Evolutionary conservation across 768 basidiomycete species (phyloP), one percentile per base, ranked within the genome.

Genomic region (Ramaria rubella): DNA sequence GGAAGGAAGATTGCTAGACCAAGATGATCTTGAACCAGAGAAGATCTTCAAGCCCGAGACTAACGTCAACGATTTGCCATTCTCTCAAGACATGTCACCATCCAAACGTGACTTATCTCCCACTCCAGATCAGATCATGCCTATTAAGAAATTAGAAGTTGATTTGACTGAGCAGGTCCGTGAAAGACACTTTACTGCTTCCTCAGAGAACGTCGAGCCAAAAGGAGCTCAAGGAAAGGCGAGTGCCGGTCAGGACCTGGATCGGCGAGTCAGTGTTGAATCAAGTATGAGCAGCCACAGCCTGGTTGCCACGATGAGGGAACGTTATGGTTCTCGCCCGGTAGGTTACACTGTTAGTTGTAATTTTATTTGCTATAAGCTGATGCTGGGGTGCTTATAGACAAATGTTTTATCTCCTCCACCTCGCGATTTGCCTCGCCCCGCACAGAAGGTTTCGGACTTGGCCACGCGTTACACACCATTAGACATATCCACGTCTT

Each of bases 281-380:
- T 80, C 81, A 2, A 76, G 74, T 5, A 75, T 68, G 38, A 83
- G 80, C 59, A 77, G 64, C 48, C 79, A 78, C 12, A 82, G 79
- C 61, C 70, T 85, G 24, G 87, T 90, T 44, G 83, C 87, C 42
- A 80, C 81, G 1, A 81, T 91, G 75, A 77, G 83, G 43, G 79
- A 77, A 64, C 79, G 79, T 49, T 89, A 86, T 61, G 75, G 80
- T 21, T 75, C 70, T 40, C 73, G 68, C 55, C n/a, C 31, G 44
- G 87, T 87, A 62, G 43, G 83, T 72, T 14, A 8, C 21, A 1
- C 7, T 38, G 40, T 19, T 58, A 15, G 2, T 12, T 24, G 33
- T 19, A 7, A n/a, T 19, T 45, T 46, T 17, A n/a, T n/a, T 19
- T 19, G 8, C 24, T 34, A 49, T 27, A 29, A 9, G 19, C 17